phyloP scores from a whole-genome alignment of 345 rosid species.

The Eucalyptus viminalis region DNA sequence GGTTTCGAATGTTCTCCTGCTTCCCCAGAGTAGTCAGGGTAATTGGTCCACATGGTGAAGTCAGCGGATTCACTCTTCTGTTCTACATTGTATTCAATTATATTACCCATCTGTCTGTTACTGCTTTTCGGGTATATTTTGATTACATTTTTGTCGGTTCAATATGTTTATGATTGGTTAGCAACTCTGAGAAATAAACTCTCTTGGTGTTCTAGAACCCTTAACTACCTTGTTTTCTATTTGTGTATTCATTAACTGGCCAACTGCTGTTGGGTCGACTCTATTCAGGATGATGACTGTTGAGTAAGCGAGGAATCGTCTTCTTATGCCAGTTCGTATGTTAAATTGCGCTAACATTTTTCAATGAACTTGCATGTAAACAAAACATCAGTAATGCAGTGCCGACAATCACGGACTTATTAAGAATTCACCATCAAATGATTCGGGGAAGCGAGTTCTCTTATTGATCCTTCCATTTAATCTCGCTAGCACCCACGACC shows the following conservation, averaged over 20 bases:
- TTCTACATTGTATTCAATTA: conserved; percentile 3
- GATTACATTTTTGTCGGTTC: not conserved
- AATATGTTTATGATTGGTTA: not conserved
- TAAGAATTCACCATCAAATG: not conserved
- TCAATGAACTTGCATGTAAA: not conserved
- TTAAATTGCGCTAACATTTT: not conserved
- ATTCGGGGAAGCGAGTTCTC: not conserved
- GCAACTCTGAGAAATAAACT: not conserved
- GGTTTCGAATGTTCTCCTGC: conserved; percentile 3
- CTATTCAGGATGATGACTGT: not conserved
- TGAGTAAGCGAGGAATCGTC: not conserved
- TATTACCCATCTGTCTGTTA: not conserved
- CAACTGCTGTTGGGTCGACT: not conserved
- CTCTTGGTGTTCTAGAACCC: not conserved
- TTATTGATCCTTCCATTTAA: not conserved
- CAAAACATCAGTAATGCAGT: not conserved
- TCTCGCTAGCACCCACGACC: not conserved
- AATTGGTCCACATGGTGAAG: not conserved
- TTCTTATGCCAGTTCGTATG: not conserved
- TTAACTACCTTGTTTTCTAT: not conserved
- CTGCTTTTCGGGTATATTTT: not conserved
- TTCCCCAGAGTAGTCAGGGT: conserved; percentile 8
- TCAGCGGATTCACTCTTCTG: conserved; percentile 6
- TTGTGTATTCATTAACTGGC: not conserved
- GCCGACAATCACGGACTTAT: not conserved